Evolutionary conservation across 208 protist species (phyloP), one percentile per base, ranked within the genome.

Genomic region (Jaenimonas drosophilae): DNA sequence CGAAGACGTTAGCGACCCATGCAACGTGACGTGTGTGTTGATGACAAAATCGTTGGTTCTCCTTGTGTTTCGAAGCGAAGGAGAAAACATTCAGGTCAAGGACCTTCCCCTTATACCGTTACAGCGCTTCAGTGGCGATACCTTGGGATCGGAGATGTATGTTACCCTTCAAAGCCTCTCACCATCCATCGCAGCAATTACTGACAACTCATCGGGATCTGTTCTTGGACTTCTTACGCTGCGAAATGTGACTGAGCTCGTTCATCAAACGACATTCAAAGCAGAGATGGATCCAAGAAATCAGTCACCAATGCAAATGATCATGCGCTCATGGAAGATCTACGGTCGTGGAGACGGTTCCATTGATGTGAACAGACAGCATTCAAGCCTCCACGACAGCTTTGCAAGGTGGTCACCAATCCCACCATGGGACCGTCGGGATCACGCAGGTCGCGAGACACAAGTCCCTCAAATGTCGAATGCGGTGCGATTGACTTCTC

Each of bases 261-360:
- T 86, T 21, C 64, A 78, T 41, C 55, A 78, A 33, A 76, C 68
- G 16, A 68, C 76, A 5, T 79, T 85, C 44, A 59, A 74, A 29
- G 58, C 64, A 2, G 76, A 85, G 54, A 70, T 79, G 66, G 67
- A 85, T 45, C 71, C 70, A 11, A 17, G 27, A 12, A 63, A 54
- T 12, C 38, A 58, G 34, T 59, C 54, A 19, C 67, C 63, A 17
- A 69, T 85, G 59, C 67, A 76, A 59, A 31, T 59, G 6, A 78
- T 76, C 36, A 38, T 74, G 49, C 37, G 58, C 34, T 85, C 76
- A 12, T 77, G 67, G 71, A 79, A 59, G 50, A 37, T 44, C 2
- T 62, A n/a, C n/a, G n/a, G n/a, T n/a, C n/a, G 4, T 4, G 7
- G 30, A 31, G 39, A 31, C 39, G 24, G 30, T 25, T 19, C 24